Conservation (phyloP, 1,284 basidiomycete genomes). For the Polyporus tsugae region DNA sequence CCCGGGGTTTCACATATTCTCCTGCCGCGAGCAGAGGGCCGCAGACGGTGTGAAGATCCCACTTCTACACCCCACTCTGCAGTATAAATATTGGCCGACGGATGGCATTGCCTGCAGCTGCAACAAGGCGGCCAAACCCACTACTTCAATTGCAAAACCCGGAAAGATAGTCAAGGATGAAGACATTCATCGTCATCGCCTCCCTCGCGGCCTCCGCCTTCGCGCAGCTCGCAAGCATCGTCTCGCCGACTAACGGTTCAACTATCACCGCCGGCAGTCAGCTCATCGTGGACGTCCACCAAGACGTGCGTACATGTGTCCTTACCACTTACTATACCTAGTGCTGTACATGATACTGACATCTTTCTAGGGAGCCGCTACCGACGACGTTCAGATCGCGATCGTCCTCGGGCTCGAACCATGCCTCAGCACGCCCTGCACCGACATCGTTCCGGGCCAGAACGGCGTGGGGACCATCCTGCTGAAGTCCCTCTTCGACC, state of each 20-base stretch:
- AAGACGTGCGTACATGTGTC: slow-evolving; percentile 16
- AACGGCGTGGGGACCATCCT: slow-evolving; percentile 30
- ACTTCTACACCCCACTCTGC: not conserved
- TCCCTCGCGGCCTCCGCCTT: slow-evolving; percentile 26
- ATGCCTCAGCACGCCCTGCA: slow-evolving; percentile 25
- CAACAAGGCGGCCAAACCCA: not conserved
- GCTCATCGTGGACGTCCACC: slow-evolving; percentile 26
- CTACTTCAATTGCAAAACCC: not conserved
- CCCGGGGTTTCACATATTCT: not conserved
- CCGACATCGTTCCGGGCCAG: slow-evolving; percentile 22
- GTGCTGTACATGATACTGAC: not conserved
- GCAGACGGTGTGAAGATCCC: not conserved
- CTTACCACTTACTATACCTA: not conserved
- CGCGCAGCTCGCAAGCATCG: slow-evolving; percentile 29
- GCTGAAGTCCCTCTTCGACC: slow-evolving; percentile 20
- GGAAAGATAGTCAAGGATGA: slow-evolving; percentile 13
- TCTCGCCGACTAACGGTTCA: slow-evolving; percentile 20
- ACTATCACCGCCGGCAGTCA: slow-evolving; percentile 21
- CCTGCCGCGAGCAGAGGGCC: not conserved
- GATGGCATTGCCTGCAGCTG: not conserved
- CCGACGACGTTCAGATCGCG: slow-evolving; percentile 25
- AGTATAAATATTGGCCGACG: not conserved
- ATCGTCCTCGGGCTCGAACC: slow-evolving; percentile 28
- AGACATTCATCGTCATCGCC: slow-evolving; percentile 25
- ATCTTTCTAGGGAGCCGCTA: slow-evolving; percentile 15